phyloP scores from a whole-genome alignment of 768 basidiomycete species.

The Termitomyces sp. region DNA sequence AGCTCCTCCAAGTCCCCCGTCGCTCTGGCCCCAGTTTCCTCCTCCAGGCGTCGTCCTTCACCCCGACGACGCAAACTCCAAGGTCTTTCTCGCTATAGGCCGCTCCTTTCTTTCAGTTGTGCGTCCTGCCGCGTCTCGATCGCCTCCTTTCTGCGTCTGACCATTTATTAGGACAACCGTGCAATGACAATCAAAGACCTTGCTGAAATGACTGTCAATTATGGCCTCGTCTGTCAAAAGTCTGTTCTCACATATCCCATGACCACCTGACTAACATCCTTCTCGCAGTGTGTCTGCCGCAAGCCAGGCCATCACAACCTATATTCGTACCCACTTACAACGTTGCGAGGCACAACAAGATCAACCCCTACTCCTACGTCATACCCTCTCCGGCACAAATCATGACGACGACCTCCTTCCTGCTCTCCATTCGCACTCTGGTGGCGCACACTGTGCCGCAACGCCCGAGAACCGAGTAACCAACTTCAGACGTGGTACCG shows the following conservation, averaged over 20 bases:
- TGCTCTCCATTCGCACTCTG: constrained; percentile 65
- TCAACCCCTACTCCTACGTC: constrained; percentile 70
- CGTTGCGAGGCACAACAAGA: constrained; percentile 72
- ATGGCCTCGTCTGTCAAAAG: constrained; percentile 76
- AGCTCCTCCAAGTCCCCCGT: constrained; percentile 15
- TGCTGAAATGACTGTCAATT: constrained; percentile 62
- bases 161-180: constrained; percentile 57
- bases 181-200: constrained; percentile 88
- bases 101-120: constrained; percentile 74
- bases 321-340: constrained; percentile 68
- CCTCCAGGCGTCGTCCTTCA: constrained; percentile 65
- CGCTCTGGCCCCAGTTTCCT: constrained; percentile 45
- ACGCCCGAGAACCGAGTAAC: constrained; percentile 47
- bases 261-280: constrained; percentile 7
- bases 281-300: constrained; percentile 65
- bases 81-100: constrained; percentile 71
- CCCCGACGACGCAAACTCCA: constrained; percentile 68
- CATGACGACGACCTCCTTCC: constrained; percentile 73
- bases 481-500: constrained; percentile 75
- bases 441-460: constrained; percentile 55
- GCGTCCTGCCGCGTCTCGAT: constrained; percentile 28
- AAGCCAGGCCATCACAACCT: constrained; percentile 81
- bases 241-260: constrained; percentile 26
- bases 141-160: constrained; percentile 16
- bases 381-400: constrained; percentile 66